These are phyloP conservation scores for Aspergillus candidus DNA, from an alignment of 2,329 filamentous ascomycete species.

Conservation along the genomic window DNA sequence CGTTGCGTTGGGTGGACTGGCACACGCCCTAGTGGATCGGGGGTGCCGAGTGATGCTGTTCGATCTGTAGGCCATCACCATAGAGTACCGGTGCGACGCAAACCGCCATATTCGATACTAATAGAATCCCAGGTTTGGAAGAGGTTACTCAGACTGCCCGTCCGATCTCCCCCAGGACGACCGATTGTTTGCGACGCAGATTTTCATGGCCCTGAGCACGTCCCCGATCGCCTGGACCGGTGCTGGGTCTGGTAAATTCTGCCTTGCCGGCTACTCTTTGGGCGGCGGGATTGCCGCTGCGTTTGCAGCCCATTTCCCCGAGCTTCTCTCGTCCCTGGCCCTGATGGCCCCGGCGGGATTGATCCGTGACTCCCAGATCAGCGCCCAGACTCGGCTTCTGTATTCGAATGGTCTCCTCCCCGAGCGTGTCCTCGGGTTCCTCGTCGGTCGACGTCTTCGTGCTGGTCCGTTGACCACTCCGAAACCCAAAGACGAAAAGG, in stretches of 20 bases:
- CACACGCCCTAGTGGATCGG: slow-evolving; percentile 56
- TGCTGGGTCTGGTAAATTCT: slow-evolving; percentile 50
- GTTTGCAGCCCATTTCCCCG: slow-evolving; percentile 64
- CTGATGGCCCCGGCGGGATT: slow-evolving; percentile 75
- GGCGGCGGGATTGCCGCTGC: slow-evolving; percentile 67
- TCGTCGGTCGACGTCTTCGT: slow-evolving; percentile 48
- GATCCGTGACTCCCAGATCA: slow-evolving; percentile 59
- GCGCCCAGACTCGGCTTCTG: slow-evolving; percentile 55
- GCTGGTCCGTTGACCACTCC: slow-evolving; percentile 35
- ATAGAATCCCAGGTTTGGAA: slow-evolving; percentile 43
- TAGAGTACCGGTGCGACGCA: too few relatives aligned
- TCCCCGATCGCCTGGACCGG: slow-evolving; percentile 64
- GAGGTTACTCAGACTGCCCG: slow-evolving; percentile 71
- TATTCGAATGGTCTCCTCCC: slow-evolving; percentile 59
- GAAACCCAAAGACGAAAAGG: slow-evolving; percentile 26
- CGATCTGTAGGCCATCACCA: slow-evolving; percentile 43
- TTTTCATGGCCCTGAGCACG: slow-evolving; percentile 63
- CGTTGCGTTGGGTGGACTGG: slow-evolving; percentile 61
- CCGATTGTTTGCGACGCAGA: slow-evolving; percentile 66
- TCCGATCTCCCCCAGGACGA: slow-evolving; percentile 62
- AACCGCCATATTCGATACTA: background rate
- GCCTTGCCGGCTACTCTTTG: slow-evolving; percentile 71
- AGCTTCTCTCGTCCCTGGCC: slow-evolving; percentile 62
- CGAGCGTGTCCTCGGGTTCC: slow-evolving; percentile 47
- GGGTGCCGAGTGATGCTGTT: slow-evolving; percentile 77